phyloP scores from a whole-genome alignment of 2,329 filamentous ascomycete species.

The Stachybotrys chartarum region DNA sequence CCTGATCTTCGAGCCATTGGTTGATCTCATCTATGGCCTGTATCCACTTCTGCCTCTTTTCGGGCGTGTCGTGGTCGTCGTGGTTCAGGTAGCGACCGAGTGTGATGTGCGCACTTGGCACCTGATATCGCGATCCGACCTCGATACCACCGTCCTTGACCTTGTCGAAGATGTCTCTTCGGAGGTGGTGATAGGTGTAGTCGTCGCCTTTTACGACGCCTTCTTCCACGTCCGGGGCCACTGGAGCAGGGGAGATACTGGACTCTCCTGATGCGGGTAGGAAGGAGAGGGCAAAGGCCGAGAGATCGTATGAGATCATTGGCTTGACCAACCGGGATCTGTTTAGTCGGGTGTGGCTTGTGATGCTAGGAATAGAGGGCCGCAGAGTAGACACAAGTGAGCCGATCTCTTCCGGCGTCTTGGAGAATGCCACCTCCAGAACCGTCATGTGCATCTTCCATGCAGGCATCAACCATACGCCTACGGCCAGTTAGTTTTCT shows the following conservation, averaged over 20 bases:
- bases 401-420: slow-evolving; percentile 61
- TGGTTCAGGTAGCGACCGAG: slow-evolving; percentile 71
- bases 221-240: slow-evolving; percentile 25
- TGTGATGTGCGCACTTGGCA: slow-evolving; percentile 85
- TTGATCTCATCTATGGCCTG: slow-evolving; percentile 70
- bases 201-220: slow-evolving; percentile 44
- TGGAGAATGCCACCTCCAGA: slow-evolving; percentile 77
- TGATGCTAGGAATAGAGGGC: slow-evolving; percentile 50
- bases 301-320: slow-evolving; percentile 73
- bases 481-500: slow-evolving; percentile 32
- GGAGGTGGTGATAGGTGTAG: slow-evolving; percentile 88
- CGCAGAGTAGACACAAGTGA: slow-evolving; percentile 51
- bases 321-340: slow-evolving; percentile 75
- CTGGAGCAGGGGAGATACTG: slow-evolving; percentile 26
- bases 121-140: slow-evolving; percentile 74
- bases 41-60: slow-evolving; percentile 58
- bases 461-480: slow-evolving; percentile 79
- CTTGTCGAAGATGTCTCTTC: slow-evolving; percentile 65
- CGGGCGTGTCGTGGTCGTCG: slow-evolving; percentile 52
- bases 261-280: slow-evolving; percentile 67
- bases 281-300: slow-evolving; percentile 81
- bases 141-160: slow-evolving; percentile 56
- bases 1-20: slow-evolving; percentile 59
- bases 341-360: slow-evolving; percentile 58
- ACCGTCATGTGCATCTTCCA: slow-evolving; percentile 77